A percentile compares a stretch with the other conserved stretches of the same genome.
phyloP scores from a whole-genome alignment of 2,329 filamentous ascomycete genomes.

The Apiospora marii region DNA sequence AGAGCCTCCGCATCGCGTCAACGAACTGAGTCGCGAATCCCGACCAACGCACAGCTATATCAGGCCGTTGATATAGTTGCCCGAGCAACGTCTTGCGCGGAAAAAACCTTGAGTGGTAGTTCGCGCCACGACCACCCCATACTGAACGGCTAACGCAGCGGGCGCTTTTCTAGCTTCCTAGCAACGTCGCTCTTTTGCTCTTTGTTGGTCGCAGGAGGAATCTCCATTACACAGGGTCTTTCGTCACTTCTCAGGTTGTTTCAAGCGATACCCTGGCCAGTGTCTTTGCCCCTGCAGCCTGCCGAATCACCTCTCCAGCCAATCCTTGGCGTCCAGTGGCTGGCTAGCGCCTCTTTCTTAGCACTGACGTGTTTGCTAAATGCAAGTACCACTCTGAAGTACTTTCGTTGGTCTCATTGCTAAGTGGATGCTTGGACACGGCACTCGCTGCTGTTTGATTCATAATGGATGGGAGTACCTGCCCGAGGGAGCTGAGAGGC shows the following conservation, averaged over 20 bases:
- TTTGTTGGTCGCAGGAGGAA: constrained; percentile 7
- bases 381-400: neutral
- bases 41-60: neutral
- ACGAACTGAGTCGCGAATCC: neutral
- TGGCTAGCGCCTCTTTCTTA: constrained; percentile 7
- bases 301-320: neutral
- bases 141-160: neutral
- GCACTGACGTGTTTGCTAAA: constrained; percentile 12
- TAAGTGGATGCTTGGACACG: neutral
- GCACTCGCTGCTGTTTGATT: neutral
- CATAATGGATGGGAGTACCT: constrained; percentile 20
- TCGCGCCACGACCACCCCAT: constrained; percentile 1
- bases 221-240: constrained; percentile 13
- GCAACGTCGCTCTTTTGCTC: constrained; percentile 21
- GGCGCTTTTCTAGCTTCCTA: neutral
- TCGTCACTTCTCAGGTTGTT: constrained; percentile 10
- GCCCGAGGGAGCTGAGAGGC: constrained; percentile 15
- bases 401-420: constrained; percentile 8
- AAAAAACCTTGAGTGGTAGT: constrained; percentile 11
- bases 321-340: neutral
- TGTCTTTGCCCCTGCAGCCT: constrained; percentile 16
- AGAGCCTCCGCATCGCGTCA: neutral
- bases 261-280: neutral
- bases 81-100: neutral
- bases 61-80: constrained; percentile 13